phyloP scores from a whole-genome alignment of 177 flowering plant genomes.

The Vitis hybrid region DNA sequence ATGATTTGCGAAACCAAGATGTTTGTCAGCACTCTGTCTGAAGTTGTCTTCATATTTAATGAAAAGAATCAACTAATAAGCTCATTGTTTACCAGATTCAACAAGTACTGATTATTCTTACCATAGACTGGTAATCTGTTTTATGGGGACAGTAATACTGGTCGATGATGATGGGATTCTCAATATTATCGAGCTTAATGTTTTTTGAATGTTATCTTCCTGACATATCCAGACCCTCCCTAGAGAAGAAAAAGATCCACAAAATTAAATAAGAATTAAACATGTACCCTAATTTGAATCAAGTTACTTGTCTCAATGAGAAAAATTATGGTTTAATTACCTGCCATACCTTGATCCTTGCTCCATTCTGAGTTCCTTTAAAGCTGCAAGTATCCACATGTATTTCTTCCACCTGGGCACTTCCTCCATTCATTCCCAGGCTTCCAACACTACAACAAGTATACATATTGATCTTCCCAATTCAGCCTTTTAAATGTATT shows the following conservation, averaged over 20 bases:
- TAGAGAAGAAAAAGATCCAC: neutral
- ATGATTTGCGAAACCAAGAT: no score
- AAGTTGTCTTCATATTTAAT: no score
- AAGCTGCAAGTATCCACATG: conserved; percentile 25
- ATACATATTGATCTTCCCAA: no score
- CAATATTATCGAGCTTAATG: conserved; percentile 14
- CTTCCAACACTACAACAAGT: conserved; percentile 18
- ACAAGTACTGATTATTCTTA: conserved; percentile 7
- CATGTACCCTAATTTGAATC: no score
- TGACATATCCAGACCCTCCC: conserved; percentile 45
- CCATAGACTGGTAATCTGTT: conserved; percentile 10
- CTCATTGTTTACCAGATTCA: no score
- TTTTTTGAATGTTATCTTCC: conserved; percentile 25
- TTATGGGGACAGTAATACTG: conserved; percentile 28
- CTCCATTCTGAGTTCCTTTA: conserved; percentile 29
- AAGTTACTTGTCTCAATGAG: no score
- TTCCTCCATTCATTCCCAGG: conserved; percentile 16
- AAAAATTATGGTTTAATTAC: conserved; percentile 5
- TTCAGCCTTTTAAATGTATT: no score
- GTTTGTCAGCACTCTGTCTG: no score
- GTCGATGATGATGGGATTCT: conserved; percentile 41
- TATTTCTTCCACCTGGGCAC: conserved; percentile 16
- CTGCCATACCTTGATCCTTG: conserved; percentile 46
- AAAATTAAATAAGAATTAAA: neutral
- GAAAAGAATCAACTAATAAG: no score